Conservation (phyloP, 225 moss, liverwort and hornwort species). For the Marchantia polymorpha region DNA sequence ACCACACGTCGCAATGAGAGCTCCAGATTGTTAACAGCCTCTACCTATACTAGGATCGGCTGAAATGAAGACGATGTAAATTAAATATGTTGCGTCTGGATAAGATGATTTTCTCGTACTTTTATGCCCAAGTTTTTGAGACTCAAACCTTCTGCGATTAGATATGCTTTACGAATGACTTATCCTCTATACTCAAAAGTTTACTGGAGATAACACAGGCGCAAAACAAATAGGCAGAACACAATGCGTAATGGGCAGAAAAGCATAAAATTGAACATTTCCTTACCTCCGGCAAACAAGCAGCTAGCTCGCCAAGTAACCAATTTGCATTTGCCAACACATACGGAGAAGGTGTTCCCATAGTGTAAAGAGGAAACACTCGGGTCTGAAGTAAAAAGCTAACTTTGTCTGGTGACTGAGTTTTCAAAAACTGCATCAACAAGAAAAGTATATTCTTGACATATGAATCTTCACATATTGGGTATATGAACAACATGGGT, state of each 20-base stretch:
- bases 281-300: slow-evolving; percentile 81
- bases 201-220: neutral
- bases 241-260: neutral
- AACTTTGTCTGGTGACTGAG: slow-evolving; percentile 74
- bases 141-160: no score
- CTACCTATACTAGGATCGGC: neutral
- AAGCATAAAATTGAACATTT: neutral
- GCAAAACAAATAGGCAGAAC: neutral
- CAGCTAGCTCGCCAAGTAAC: slow-evolving; percentile 85
- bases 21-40: neutral
- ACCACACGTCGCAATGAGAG: slow-evolving; percentile 21
- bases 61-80: neutral
- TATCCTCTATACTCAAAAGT: neutral
- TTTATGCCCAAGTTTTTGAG: no score
- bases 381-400: slow-evolving; percentile 63
- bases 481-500: neutral
- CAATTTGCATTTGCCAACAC: slow-evolving; percentile 88
- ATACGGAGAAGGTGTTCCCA: slow-evolving; percentile 77
- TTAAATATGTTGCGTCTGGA: neutral
- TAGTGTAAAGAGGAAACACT: slow-evolving; percentile 74
- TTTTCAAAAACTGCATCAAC: slow-evolving; percentile 74
- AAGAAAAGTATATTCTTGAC: neutral
- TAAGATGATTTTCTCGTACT: neutral
- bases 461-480: neutral
- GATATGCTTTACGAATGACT: neutral